A percentile compares a stretch with the other conserved stretches of the same genome.
Conservation (phyloP, 1,284 basidiomycete species). For the Lentinus polychrous region DNA sequence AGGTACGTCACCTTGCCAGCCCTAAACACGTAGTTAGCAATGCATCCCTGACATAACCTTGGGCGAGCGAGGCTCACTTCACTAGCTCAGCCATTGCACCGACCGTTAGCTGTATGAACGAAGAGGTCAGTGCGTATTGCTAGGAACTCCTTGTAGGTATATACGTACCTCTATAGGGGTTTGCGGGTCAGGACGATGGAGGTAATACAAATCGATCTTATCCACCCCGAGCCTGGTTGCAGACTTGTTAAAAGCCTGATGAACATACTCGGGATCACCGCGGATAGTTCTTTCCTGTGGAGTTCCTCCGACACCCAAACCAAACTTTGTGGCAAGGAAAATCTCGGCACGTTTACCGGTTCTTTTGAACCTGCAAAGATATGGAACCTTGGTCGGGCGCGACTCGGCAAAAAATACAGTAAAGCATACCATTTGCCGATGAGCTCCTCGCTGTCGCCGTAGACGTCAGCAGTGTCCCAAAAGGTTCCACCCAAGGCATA, state of each 20-base stretch:
- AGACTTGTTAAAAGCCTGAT: constrained; percentile 28
- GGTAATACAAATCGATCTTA: constrained; percentile 41
- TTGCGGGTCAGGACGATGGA: constrained; percentile 23
- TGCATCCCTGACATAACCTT: not conserved
- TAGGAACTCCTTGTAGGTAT: not conserved
- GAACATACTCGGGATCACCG: constrained; percentile 30
- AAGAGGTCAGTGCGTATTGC: constrained; percentile 31
- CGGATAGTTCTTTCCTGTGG: constrained; percentile 15
- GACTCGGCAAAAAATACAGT: not conserved
- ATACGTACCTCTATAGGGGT: constrained; percentile 27
- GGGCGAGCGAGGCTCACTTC: constrained; percentile 27
- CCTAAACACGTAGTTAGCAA: constrained; percentile 4
- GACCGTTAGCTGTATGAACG: constrained; percentile 40
- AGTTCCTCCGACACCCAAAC: constrained; percentile 17
- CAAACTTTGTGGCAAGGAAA: constrained; percentile 49
- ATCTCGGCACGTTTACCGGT: constrained; percentile 34
- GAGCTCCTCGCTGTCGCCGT: constrained; percentile 20
- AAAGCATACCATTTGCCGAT: constrained; percentile 23
- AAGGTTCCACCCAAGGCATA: not conserved
- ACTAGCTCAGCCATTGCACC: constrained; percentile 45
- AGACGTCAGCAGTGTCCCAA: constrained; percentile 27
- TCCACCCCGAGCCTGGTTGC: constrained; percentile 36
- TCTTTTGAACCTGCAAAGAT: constrained; percentile 22
- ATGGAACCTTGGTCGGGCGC: not conserved
- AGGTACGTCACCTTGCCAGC: constrained; percentile 37